Evolutionary conservation across 306 rosid species (phyloP), one percentile per base, ranked within the genome.

Genomic region (Neltuma alba): DNA sequence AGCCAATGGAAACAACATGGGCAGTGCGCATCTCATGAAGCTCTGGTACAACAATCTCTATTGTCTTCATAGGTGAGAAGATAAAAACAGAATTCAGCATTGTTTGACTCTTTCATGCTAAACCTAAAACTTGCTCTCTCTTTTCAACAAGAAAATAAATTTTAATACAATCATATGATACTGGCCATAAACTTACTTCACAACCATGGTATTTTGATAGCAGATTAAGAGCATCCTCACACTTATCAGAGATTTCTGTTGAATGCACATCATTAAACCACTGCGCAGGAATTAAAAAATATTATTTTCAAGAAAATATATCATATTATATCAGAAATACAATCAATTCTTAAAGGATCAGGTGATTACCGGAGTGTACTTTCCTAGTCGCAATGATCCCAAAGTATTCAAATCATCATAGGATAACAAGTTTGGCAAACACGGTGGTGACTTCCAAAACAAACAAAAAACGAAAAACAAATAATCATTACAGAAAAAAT

Each of bases 231-330:
- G 88, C 91, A 78, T 94, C 97, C 76, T 91, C 97, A 82, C 97
- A 85, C 81, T 81, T 90, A 81, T 88, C 91, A 70, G 95, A 92
- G 77, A 94, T 85, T 76, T 92, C 92, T 80, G 91, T 88, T 18
- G 97, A 91, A 76, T 82, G 65, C 7, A 94, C 99, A 18, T 92
- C 94, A 85, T 89, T 91, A 85, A 92, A 92, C 99, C 99, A 94
- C 97, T 94, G 90, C 83, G 78, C 66, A 63, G 72, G 73, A 81
- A 81, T 47, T 79, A 73, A 57, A 9, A 79, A 41, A 81, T 72
- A 37, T 21, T n/a, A 58, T 48, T 77, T 64, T 63, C 72, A 66
- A 82, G 76, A 82, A 76, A 41, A 42, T 18, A 72, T 60, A 50
- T 45, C 78, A 79, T 74, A 50, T 67, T 52, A 80, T 28, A 21